Base-by-base conservation (phyloP, 2,329 filamentous ascomycete genomes). In the Clonostachys rosea region DNA sequence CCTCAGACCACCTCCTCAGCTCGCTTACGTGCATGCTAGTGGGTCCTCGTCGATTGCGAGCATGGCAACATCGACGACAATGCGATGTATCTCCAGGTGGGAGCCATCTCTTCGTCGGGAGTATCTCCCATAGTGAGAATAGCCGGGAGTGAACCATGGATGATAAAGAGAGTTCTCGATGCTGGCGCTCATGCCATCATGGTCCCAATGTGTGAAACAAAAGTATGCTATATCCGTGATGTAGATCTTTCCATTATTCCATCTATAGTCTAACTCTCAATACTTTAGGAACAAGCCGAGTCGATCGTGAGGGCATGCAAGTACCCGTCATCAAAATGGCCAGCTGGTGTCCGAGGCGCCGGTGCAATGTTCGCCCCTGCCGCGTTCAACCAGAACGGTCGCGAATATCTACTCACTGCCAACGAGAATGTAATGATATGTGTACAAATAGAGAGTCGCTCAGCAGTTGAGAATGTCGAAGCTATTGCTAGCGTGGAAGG, bases 31-130 rank as follows among this genome's bases (percentile, higher is more conserved):
- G 24, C 8, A 30, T 30, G 24, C 24, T 39, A 52, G 46, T 83
- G 80, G 70, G 74, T 86, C 5, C 69, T 83, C 56, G 74, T 73
- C 46, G 71, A 70, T 49, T 67, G 66, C 40, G 71, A 69, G 48
- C 70, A 73, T 52, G 70, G 70, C 13, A 68, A 64, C 49, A 66
- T 71, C 47, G 64, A 64, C 34, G 69, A 72, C 50, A 59, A 62
- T 40, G 57, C 62, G 9, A 71, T 71, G 70, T 62, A 74, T 56
- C 71, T 73, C 52, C 65, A 67, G 6, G 68, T 73, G 8, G 65
- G 66, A n/a, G 73, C 68, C 9, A 68, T 71, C 37, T 59, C 68
- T 34, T 61, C 66, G 3, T 58, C 65, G 10, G 67, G 66, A 7
- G 57, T 53, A 5, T 60, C 58, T 2, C 58, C 58, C 10, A 52